phyloP scores from a whole-genome alignment of 1,139 yeast genomes.

The Hyphopichia pseudoburtonii region DNA sequence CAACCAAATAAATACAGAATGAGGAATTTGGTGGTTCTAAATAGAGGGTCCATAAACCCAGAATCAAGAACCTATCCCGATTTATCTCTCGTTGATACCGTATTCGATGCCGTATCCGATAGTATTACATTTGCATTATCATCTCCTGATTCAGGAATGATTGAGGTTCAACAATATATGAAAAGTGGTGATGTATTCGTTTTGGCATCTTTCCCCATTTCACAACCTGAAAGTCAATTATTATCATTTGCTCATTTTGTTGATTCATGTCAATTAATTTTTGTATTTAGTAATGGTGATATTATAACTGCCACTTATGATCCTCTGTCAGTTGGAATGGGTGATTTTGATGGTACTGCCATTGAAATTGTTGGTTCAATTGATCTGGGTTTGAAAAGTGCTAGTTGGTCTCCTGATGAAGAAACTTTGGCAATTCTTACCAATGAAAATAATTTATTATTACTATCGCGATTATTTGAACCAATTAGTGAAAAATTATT shows the following conservation, averaged over 20 bases:
- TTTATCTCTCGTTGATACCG: constrained; percentile 53
- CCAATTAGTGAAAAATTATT: constrained; percentile 68
- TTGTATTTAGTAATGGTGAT: constrained; percentile 68
- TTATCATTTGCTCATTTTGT: constrained; percentile 63
- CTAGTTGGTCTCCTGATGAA: constrained; percentile 90
- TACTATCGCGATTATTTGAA: constrained; percentile 77
- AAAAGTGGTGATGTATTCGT: constrained; percentile 55
- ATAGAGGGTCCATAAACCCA: constrained; percentile 54
- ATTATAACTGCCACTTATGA: constrained; percentile 68
- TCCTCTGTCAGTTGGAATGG: constrained; percentile 44
- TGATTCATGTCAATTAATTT: constrained; percentile 60
- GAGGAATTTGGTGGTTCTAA: constrained; percentile 60
- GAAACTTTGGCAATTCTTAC: constrained; percentile 78
- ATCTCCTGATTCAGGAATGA: constrained; percentile 54
- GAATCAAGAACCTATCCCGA: constrained; percentile 60
- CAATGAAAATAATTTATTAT: constrained; percentile 55
- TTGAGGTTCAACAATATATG: constrained; percentile 54
- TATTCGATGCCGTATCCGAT: constrained; percentile 76
- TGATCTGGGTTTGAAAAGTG: constrained; percentile 72
- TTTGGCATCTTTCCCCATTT: constrained; percentile 57
- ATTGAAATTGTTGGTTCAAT: constrained; percentile 84
- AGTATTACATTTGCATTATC: constrained; percentile 68
- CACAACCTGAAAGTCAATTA: constrained; percentile 18
- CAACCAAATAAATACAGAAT: constrained; percentile 21
- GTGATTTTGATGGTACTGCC: constrained; percentile 51